Percentiles rank a stretch among this genome's conserved stretches.
These are phyloP conservation scores for Polytolypa hystricis DNA, from an alignment of 2,329 filamentous ascomycete genomes.

Conservation along the genomic window DNA sequence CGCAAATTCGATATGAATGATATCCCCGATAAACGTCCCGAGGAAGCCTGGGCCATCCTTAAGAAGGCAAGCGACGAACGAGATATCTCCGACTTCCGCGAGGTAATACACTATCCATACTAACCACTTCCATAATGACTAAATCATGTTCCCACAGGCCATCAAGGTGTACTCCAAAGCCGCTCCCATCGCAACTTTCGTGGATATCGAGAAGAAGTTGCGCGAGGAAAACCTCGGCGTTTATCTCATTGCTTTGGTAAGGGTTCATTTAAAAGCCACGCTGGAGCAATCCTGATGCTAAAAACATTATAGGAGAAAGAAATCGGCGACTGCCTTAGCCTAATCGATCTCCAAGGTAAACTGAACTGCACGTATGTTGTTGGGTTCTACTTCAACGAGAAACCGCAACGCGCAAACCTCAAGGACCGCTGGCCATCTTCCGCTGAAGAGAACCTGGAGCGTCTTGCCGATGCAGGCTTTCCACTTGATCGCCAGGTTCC, in stretches of 20 bases:
- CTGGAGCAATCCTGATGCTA: constrained; percentile 8
- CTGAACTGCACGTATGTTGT: constrained; percentile 40
- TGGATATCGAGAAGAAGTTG: constrained; percentile 40
- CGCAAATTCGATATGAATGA: constrained; percentile 33
- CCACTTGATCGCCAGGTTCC: constrained; percentile 39
- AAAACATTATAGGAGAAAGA: constrained; percentile 28
- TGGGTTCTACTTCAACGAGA: constrained; percentile 37
- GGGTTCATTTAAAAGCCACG: neutral
- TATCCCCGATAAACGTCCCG: constrained; percentile 36
- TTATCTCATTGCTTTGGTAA: constrained; percentile 43
- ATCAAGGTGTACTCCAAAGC: constrained; percentile 43
- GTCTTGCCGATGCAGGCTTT: constrained; percentile 41
- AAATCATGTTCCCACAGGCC: constrained; percentile 6
- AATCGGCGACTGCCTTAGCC: constrained; percentile 33
- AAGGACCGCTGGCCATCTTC: constrained; percentile 39
- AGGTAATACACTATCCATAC: constrained; percentile 19
- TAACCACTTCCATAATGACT: neutral
- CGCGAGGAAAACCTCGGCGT: constrained; percentile 37
- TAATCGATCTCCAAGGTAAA: constrained; percentile 44
- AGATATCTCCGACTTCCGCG: constrained; percentile 42
- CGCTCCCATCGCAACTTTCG: constrained; percentile 34
- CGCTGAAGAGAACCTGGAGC: constrained; percentile 40
- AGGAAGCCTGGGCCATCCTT: constrained; percentile 41
- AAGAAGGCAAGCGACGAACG: constrained; percentile 37
- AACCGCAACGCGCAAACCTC: constrained; percentile 37